Base-by-base conservation (phyloP, 345 rosid genomes). In the Limnanthes douglasii region DNA sequence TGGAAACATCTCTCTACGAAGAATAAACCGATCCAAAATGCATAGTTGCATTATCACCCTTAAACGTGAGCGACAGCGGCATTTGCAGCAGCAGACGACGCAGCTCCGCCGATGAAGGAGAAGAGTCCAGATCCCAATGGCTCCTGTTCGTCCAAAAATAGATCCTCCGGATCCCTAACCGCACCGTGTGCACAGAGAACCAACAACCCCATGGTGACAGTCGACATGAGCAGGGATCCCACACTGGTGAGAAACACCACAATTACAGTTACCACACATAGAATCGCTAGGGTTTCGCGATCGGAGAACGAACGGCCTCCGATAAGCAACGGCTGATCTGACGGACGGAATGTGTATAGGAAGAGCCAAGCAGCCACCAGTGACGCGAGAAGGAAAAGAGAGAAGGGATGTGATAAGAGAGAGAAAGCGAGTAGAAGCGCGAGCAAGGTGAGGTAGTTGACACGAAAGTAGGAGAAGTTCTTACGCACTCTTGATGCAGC, bases 81-180 rank as follows among this genome's bases (percentile, higher is more conserved):
- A 10, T 68, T 64, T 0, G 63, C 71, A 3, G 73, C 76, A 15
- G 92, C 73, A 3, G 82, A 62, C 0, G 83, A 60, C 19, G 79
- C 76, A 5, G 77, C 73, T 4, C 68, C 69, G 1, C 86, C 65
- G 12, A 78, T 75, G 62, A 75, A 75, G 0, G 82, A 78, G 16
- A 78, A 56, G 16, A 83, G 51, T 17, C 86, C 86, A 1, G 73
- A 37, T 15, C 57, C 63, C 0, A 39, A 58, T 6, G 79, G 83
- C 40, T 78, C 86, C 31, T 72, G 79, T 3, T 83, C 95, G 30
- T 83, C 95, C 15, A 83, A 43, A 35, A 83, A 83, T 15, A 83
- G 62, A 52, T 83, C 86, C 64, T 83, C 95, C 0, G 95, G 95
- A 17, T 61, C 72, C 51, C 86, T 75, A 39, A 83, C 75, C 0